phyloP scores from a whole-genome alignment of 2,329 filamentous ascomycete species.

The Lizonia empirigonia region DNA sequence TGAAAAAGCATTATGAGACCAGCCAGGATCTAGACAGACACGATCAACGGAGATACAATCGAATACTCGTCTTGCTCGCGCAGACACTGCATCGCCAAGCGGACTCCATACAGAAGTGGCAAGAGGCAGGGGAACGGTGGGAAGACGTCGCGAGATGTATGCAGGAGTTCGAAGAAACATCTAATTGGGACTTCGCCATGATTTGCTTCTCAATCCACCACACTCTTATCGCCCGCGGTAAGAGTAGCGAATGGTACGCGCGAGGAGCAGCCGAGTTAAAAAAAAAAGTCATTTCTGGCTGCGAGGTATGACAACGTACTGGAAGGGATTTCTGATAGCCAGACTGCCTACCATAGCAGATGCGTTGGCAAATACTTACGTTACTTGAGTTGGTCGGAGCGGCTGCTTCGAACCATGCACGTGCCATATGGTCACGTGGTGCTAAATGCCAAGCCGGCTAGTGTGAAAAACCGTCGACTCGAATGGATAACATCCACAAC shows the following conservation, averaged over 20 bases:
- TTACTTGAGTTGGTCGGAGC: too few relatives aligned
- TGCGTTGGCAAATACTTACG: neutral
- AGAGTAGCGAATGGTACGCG: neutral
- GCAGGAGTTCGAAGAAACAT: neutral
- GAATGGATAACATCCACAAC: too few relatives aligned
- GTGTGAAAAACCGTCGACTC: too few relatives aligned
- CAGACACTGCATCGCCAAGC: neutral
- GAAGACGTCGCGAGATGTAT: neutral
- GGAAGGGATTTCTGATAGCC: neutral
- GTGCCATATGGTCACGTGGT: too few relatives aligned
- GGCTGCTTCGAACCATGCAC: too few relatives aligned
- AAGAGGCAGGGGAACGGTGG: neutral
- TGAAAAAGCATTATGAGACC: neutral
- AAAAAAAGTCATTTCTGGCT: neutral
- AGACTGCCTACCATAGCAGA: slow-evolving; percentile 18
- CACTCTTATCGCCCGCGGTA: neutral
- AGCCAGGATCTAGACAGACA: neutral
- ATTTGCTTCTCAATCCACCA: neutral
- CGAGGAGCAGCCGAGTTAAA: neutral
- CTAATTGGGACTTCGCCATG: neutral
- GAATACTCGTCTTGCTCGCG: neutral
- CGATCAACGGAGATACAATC: neutral
- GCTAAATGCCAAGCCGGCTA: too few relatives aligned
- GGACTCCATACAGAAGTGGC: neutral
- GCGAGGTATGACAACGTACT: neutral